Evolutionary conservation across 306 rosid genomes (phyloP).

Genomic region (Purshia tridentata): DNA sequence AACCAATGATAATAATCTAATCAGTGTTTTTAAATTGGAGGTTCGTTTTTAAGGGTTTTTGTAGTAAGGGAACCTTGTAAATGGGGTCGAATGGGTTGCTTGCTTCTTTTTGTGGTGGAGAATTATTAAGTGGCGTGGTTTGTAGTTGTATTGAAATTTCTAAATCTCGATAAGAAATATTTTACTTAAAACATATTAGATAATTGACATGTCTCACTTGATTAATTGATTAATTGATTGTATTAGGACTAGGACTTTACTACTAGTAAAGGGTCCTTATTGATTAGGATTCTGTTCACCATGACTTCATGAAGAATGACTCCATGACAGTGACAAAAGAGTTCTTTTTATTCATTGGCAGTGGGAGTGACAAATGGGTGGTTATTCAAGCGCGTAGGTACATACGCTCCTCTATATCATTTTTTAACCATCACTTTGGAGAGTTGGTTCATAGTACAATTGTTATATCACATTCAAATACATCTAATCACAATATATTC

Average conservation of each 20-base stretch:
- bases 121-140: constrained; percentile 18
- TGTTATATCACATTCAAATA: too few relatives aligned
- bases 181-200: too few relatives aligned
- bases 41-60: not conserved
- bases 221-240: too few relatives aligned
- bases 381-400: too few relatives aligned
- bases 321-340: constrained; percentile 10
- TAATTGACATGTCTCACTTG: too few relatives aligned
- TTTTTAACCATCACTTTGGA: too few relatives aligned
- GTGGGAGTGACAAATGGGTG: not conserved
- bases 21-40: constrained; percentile 20
- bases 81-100: constrained; percentile 12
- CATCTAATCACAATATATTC: too few relatives aligned
- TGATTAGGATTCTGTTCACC: constrained; percentile 8
- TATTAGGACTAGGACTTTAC: too few relatives aligned
- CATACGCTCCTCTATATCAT: too few relatives aligned
- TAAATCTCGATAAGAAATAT: too few relatives aligned
- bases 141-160: constrained; percentile 5
- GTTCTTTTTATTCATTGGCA: not conserved
- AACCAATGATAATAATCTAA: constrained; percentile 32
- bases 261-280: not conserved
- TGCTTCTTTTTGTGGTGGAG: constrained; percentile 52
- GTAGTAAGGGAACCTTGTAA: not conserved
- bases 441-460: too few relatives aligned
- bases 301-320: constrained; percentile 6